Evolutionary conservation across 306 rosid genomes (phyloP), one percentile per base, ranked within the genome.

Genomic region (Calophaca sinica): DNA sequence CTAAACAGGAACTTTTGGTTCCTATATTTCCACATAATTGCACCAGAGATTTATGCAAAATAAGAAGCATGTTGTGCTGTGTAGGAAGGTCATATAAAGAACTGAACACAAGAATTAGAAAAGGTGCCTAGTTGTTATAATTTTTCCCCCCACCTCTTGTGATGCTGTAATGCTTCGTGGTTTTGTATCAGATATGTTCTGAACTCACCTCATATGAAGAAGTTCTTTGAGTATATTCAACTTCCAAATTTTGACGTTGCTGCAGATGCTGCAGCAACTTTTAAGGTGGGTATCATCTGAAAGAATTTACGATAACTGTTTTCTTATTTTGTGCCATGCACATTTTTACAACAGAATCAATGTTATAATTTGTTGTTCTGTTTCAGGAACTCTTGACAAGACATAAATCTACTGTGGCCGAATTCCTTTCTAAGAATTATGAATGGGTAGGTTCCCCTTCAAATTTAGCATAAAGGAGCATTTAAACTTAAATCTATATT

Each of bases 221-320:
- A 81, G 87, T 92, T 94, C 75, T 94, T 94, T 78, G 97, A 94
- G 51, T 94, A 82, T 78, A 94, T 94, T 63, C 99, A 94, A 74
- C 92, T 94, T 55, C 99, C 99, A 54, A 92, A 92, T 84, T 94
- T 94, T 10, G 97, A 94, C 88, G 90, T 94, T 80, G 96, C 99
- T 61, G 97, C 99, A 28, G 99, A 94, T 86, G 97, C 97, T 85
- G 99, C 97, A 20, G 96, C 99, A 29, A 94, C 99, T 44, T 94
- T 92, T 81, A 94, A 94, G 97, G 99, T 89, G 52, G 76, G 54
- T 65, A 83, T 70, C 2, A 12, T 77, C 54, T 39, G 6, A 69
- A 80, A 62, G 45, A 45, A 49, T 14, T 41, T 57, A 20, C 76
- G 75, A 10, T 68, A 13, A 31, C 14, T 12, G 13, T 60, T 64